These are phyloP conservation scores for Dactylellina sp. DNA, from an alignment of 2,329 filamentous ascomycete genomes.

Conservation along the genomic window DNA sequence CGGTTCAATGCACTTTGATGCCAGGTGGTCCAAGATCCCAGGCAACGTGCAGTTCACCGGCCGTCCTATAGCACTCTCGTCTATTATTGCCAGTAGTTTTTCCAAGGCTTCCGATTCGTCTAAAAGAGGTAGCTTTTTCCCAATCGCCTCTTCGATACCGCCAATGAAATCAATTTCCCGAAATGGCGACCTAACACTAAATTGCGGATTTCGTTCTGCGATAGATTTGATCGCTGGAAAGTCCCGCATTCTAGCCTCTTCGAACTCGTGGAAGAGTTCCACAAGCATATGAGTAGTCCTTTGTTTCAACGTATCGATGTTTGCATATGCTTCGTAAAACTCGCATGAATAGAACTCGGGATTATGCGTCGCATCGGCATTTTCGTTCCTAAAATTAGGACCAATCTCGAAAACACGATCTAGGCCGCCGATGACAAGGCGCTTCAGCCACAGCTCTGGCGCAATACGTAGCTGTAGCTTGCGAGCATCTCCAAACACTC, in stretches of 20 bases:
- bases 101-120: conserved; percentile 69
- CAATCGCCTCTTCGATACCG: conserved; percentile 76
- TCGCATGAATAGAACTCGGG: conserved; percentile 98
- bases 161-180: conserved; percentile 84
- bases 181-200: conserved; percentile 71
- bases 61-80: conserved; percentile 67
- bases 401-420: conserved; percentile 94
- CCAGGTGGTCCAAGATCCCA: conserved; percentile 83
- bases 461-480: conserved; percentile 85
- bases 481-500: conserved; percentile 76
- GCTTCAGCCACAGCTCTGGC: conserved; percentile 94
- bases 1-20: conserved; percentile 80
- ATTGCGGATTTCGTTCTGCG: conserved; percentile 16
- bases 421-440: conserved; percentile 87
- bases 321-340: conserved; percentile 89
- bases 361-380: conserved; percentile 90
- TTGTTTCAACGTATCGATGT: conserved; percentile 77
- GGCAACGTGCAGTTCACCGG: conserved; percentile 71
- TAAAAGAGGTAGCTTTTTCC: conserved; percentile 75
- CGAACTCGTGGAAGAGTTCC: conserved; percentile 70
- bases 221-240: conserved; percentile 43
- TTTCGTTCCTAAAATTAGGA: conserved; percentile 91
- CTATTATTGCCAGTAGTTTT: conserved; percentile 69
- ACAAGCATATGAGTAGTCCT: conserved; percentile 79
- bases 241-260: conserved; percentile 64